Evolutionary conservation across 2,329 filamentous ascomycete species (phyloP).

Genomic region (Thermomyces lanuginosus): DNA sequence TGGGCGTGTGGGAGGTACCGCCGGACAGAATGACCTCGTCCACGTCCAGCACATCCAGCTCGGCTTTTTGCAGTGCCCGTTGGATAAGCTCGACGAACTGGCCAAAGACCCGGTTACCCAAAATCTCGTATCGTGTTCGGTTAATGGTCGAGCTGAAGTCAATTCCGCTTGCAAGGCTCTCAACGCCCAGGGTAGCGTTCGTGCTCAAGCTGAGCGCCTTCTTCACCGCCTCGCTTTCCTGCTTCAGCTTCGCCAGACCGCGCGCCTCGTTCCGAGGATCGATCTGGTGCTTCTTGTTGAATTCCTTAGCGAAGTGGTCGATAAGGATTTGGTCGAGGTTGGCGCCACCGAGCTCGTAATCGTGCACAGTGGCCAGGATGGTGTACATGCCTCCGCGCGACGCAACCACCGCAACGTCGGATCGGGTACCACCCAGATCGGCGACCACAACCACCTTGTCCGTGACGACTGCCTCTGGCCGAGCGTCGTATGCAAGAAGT

Average conservation of each 20-base stretch:
- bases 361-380: conserved; percentile 79
- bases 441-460: conserved; percentile 89
- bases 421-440: conserved; percentile 82
- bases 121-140: conserved; percentile 78
- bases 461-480: conserved; percentile 52
- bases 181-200: conserved; percentile 82
- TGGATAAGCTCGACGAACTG: conserved; percentile 77
- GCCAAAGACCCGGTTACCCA: conserved; percentile 70
- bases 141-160: conserved; percentile 90
- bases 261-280: conserved; percentile 71
- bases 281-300: conserved; percentile 86
- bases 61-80: conserved; percentile 77
- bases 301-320: conserved; percentile 97
- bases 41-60: conserved; percentile 78
- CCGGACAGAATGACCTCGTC: conserved; percentile 90
- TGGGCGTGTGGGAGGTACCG: conserved; percentile 82
- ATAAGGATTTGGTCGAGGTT: conserved; percentile 81
- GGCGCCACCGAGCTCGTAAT: conserved; percentile 80
- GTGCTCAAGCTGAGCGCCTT: conserved; percentile 77
- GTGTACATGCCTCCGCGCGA: conserved; percentile 94
- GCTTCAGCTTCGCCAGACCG: conserved; percentile 77
- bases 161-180: conserved; percentile 72
- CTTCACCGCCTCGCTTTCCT: conserved; percentile 82
- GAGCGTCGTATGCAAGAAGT: conserved; percentile 78
- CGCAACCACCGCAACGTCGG: conserved; percentile 78